Evolutionary conservation across 805 yeast species (phyloP).

Genomic region (baker's yeast (Saccharomyces cerevisiae)): DNA sequence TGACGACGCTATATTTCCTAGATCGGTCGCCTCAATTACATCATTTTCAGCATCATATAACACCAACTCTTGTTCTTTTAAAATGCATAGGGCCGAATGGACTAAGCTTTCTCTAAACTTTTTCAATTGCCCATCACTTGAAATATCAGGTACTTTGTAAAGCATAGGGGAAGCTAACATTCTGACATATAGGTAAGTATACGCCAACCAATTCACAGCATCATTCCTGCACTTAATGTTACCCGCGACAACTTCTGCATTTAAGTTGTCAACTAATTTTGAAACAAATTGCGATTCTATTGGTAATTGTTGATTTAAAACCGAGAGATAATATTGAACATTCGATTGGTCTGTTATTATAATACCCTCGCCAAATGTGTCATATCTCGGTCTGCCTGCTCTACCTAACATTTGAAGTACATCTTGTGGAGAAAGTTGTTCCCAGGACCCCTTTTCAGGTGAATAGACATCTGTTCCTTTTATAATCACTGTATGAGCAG

Average conservation of each 20-base stretch:
- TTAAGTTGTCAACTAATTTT: conserved; percentile 61
- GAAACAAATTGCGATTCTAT: conserved; percentile 81
- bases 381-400: conserved; percentile 95
- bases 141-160: conserved; percentile 69
- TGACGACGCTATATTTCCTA: conserved; percentile 79
- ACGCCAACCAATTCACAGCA: conserved; percentile 73
- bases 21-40: conserved; percentile 47
- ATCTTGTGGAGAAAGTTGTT: conserved; percentile 89
- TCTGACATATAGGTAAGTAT: conserved; percentile 70
- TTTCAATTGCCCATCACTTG: conserved; percentile 39
- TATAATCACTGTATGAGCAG: conserved; percentile 89
- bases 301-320: conserved; percentile 85
- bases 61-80: conserved; percentile 51
- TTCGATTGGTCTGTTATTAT: conserved; percentile 83
- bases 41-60: conserved; percentile 48
- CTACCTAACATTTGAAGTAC: conserved; percentile 95
- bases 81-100: conserved; percentile 63
- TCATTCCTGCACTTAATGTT: conserved; percentile 50
- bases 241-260: conserved; percentile 82
- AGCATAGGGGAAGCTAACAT: conserved; percentile 65
- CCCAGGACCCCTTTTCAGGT: conserved; percentile 86
- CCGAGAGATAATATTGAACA: conserved; percentile 78
- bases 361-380: conserved; percentile 86
- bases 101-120: conserved; percentile 57
- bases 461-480: conserved; percentile 92